A percentile compares a stretch with the other conserved stretches of the same genome.
Evolutionary conservation across 1,284 basidiomycete genomes (phyloP).

Genomic region (Anthracocystis setariae): DNA sequence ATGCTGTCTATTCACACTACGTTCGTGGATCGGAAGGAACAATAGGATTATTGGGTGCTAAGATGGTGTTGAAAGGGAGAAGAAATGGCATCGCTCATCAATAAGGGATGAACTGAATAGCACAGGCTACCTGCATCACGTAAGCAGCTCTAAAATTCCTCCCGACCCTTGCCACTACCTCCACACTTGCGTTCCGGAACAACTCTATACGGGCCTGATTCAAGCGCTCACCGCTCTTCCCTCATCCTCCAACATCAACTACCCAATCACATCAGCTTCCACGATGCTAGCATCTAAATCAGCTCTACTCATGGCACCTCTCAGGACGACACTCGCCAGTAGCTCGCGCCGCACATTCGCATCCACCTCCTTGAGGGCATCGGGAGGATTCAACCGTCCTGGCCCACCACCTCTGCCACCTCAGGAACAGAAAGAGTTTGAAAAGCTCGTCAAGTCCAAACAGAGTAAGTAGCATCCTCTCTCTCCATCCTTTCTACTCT

Average conservation of each 20-base stretch:
- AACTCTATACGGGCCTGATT: too few relatives aligned
- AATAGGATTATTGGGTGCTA: too few relatives aligned
- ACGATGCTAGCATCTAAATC: slow-evolving; percentile 14
- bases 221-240: too few relatives aligned
- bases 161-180: slow-evolving; percentile 11
- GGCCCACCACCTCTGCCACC: slow-evolving; percentile 67
- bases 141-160: slow-evolving; percentile 24
- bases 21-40: too few relatives aligned
- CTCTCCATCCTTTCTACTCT: neutral
- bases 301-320: neutral
- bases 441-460: slow-evolving; percentile 65
- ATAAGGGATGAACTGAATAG: too few relatives aligned
- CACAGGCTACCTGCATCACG: slow-evolving; percentile 11
- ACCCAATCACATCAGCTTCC: neutral
- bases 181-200: slow-evolving; percentile 11
- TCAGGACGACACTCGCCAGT: neutral
- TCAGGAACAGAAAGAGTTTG: slow-evolving; percentile 69
- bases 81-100: too few relatives aligned
- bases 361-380: slow-evolving; percentile 4
- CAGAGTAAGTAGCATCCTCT: slow-evolving; percentile 45
- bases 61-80: too few relatives aligned
- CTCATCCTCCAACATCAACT: neutral
- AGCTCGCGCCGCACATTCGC: slow-evolving; percentile 18
- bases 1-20: too few relatives aligned
- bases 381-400: slow-evolving; percentile 61